Evolutionary conservation across 2,329 filamentous ascomycete genomes (phyloP), one percentile per base, ranked within the genome.

Genomic region (Pseudogymnoascus sp.): DNA sequence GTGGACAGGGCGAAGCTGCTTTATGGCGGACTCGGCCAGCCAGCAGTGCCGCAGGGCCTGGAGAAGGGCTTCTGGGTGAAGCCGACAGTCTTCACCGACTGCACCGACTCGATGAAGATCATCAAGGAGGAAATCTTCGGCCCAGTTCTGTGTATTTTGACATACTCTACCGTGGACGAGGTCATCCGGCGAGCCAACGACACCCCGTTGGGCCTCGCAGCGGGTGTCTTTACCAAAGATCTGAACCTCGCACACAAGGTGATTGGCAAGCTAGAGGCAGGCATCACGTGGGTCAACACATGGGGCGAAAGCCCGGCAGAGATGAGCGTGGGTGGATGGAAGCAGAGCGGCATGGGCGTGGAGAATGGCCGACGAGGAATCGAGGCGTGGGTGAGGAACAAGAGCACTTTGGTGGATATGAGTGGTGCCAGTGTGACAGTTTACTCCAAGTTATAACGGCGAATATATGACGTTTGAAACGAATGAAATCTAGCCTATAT

Each of bases 261-360:
- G 0, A 80, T 93, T 42, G 81, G 83, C 23, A 81, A 84, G 70
- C 77, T 96, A 4, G 82, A 95, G 71, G 91, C 91, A 0, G 91
- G 91, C 35, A 96, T 96, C 70, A 95, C 90, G 1, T 96, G 91
- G 91, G 82, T 96, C 60, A 96, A 96, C 74, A 92, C 90, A 0
- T 96, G 92, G 92, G 91, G 92, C n/a, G 91, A 96, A 77, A 88
- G 84, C 58, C 91, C 91, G 0, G 90, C 92, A 0, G 91, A 96
- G 79, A 96, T 96, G 92, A 88, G 89, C 2, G 91, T 96, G 0
- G 91, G 91, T 8, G 91, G 91, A 0, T 96, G 91, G 92, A 96
- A 96, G 79, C 82, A 89, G 81, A 95, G 91, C 72, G 92, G 92
- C 35, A 77, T 96, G 8, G 91, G 91, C 0, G 86, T 95, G 1